Percentiles rank a stretch among this genome's conserved stretches.
These are phyloP conservation scores for Periglandula ipomoeae DNA, from an alignment of 2,329 filamentous ascomycete species.

Conservation along the genomic window DNA sequence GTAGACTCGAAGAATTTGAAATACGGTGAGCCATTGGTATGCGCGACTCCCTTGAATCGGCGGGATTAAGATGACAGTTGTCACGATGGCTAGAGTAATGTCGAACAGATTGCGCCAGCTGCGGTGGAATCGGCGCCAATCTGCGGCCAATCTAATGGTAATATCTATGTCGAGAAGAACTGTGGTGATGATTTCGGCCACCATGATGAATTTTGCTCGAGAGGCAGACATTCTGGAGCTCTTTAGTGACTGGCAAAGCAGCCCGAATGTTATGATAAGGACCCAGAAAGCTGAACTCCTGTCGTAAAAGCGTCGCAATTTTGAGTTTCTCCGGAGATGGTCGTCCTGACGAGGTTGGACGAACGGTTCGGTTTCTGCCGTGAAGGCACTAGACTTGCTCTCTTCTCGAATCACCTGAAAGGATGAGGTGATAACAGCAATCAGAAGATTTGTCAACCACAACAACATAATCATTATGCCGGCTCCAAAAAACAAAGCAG, in stretches of 20 bases:
- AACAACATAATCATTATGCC: constrained; percentile 86
- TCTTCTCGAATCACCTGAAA: constrained; percentile 98
- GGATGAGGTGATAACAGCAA: constrained; percentile 95
- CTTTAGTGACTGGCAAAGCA: constrained; percentile 70
- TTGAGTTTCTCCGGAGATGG: constrained; percentile 27
- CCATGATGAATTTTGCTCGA: constrained; percentile 56
- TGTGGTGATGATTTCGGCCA: constrained; percentile 67
- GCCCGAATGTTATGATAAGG: constrained; percentile 64
- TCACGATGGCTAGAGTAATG: constrained; percentile 68
- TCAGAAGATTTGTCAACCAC: constrained; percentile 89
- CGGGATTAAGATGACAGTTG: constrained; percentile 77
- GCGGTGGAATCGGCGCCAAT: constrained; percentile 74
- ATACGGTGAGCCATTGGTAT: constrained; percentile 85
- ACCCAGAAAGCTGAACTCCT: constrained; percentile 74
- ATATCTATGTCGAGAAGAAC: constrained; percentile 76
- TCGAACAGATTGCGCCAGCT: constrained; percentile 72
- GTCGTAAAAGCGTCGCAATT: constrained; percentile 62
- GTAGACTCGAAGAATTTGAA: constrained; percentile 88
- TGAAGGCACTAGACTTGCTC: constrained; percentile 88
- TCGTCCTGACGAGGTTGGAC: constrained; percentile 28
- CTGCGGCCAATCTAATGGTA: constrained; percentile 61
- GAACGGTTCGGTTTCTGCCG: constrained; percentile 53
- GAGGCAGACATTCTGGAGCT: constrained; percentile 63
- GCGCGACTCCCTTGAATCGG: constrained; percentile 62
- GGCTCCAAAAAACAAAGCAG: constrained; percentile 67